A percentile compares a stretch with the other conserved stretches of the same genome.
Conservation (phyloP, 805 yeast species). For the Pichia occidentalis region DNA sequence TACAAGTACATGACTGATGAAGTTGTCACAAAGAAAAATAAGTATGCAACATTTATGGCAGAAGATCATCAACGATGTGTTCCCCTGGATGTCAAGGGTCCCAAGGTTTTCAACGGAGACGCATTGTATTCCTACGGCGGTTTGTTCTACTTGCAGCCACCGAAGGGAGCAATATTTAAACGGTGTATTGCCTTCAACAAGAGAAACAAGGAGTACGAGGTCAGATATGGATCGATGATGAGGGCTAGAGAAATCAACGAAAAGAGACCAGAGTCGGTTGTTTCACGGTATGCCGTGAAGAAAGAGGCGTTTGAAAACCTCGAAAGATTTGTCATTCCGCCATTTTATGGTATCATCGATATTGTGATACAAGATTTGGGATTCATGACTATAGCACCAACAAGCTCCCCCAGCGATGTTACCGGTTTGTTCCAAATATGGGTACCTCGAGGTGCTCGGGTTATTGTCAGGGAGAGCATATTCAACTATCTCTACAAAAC, state of each 20-base stretch:
- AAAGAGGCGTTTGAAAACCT: constrained; percentile 27
- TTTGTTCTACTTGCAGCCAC: constrained; percentile 49
- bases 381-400: constrained; percentile 51
- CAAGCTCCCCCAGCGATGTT: constrained; percentile 33
- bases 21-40: constrained; percentile 9
- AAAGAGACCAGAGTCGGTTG: constrained; percentile 24
- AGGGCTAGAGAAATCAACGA: constrained; percentile 27
- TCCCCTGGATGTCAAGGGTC: constrained; percentile 11
- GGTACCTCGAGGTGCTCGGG: constrained; percentile 50
- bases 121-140: constrained; percentile 48
- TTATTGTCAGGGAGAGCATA: constrained; percentile 39
- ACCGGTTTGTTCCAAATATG: constrained; percentile 39
- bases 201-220: constrained; percentile 37
- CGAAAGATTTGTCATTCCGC: constrained; percentile 52
- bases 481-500: constrained; percentile 24
- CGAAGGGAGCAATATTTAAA: constrained; percentile 42
- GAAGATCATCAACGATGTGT: constrained; percentile 7
- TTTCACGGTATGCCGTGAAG: constrained; percentile 17
- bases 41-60: constrained; percentile 6
- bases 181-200: constrained; percentile 29
- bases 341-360: constrained; percentile 64
- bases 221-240: constrained; percentile 28
- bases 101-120: constrained; percentile 21
- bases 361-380: constrained; percentile 63
- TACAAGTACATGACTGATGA: constrained; percentile 23